Evolutionary conservation across 768 basidiomycete genomes (phyloP).

Genomic region (Suillus plorans): DNA sequence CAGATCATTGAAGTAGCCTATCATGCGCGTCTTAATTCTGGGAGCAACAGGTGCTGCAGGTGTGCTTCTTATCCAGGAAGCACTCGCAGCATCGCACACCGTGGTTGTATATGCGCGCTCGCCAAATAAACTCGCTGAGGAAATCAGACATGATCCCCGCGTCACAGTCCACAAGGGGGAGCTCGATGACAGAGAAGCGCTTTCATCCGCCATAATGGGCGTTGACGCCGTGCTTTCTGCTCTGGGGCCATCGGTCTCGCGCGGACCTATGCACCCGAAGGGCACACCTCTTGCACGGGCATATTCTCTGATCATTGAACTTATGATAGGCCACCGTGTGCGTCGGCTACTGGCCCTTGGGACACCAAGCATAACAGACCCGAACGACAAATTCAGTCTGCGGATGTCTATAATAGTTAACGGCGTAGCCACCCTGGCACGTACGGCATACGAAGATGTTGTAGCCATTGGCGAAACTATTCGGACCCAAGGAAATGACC

Average conservation of each 20-base stretch:
- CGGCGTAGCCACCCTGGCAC: slow-evolving; percentile 39
- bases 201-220: slow-evolving; percentile 53
- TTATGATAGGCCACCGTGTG: slow-evolving; percentile 53
- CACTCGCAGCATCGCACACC: slow-evolving; percentile 43
- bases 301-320: slow-evolving; percentile 53
- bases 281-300: slow-evolving; percentile 62
- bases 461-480: slow-evolving; percentile 61
- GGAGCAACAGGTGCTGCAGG: slow-evolving; percentile 69
- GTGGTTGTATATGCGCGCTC: slow-evolving; percentile 65
- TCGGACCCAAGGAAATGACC: slow-evolving; percentile 43
- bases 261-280: slow-evolving; percentile 40
- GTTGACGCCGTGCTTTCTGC: slow-evolving; percentile 66
- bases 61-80: slow-evolving; percentile 53
- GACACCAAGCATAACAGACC: slow-evolving; percentile 64
- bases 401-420: slow-evolving; percentile 38
- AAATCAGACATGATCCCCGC: slow-evolving; percentile 42
- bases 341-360: slow-evolving; percentile 66
- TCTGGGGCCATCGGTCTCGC: slow-evolving; percentile 52
- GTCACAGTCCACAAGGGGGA: slow-evolving; percentile 55
- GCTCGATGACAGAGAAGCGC: slow-evolving; percentile 48
- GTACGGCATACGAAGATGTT: slow-evolving; percentile 65
- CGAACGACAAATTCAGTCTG: slow-evolving; percentile 54
- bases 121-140: slow-evolving; percentile 59
- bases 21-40: slow-evolving; percentile 62
- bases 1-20: not conserved